Conservation (phyloP, 176 grass and related monocot species). For the Musa troglodytarum region DNA sequence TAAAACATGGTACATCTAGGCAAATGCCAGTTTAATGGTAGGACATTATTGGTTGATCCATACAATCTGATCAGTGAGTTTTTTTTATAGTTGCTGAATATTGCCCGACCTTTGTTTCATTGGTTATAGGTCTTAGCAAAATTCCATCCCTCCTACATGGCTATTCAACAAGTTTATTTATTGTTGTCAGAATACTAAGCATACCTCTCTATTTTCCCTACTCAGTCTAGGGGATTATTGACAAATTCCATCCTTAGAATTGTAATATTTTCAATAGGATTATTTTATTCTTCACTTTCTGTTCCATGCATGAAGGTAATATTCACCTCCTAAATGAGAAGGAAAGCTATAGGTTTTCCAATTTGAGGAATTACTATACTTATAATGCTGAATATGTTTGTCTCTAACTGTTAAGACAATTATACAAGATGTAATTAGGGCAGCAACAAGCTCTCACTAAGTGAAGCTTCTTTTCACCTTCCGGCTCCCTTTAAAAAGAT, state of each 20-base stretch:
- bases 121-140: neutral
- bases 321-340: neutral
- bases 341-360: neutral
- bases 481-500: neutral
- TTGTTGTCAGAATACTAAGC: too few relatives aligned
- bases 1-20: neutral
- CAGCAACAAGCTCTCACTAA: neutral
- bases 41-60: neutral
- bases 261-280: neutral
- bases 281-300: neutral
- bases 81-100: neutral
- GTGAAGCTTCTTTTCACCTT: neutral
- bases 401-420: neutral
- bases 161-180: neutral
- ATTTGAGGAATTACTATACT: neutral
- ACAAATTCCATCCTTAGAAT: neutral
- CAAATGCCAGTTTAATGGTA: neutral
- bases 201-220: neutral
- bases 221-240: neutral
- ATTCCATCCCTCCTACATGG: neutral
- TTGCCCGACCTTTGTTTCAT: neutral
- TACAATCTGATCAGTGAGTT: neutral
- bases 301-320: neutral
- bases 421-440: neutral
- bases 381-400: neutral